A percentile compares a stretch with the other conserved stretches of the same genome.
phyloP scores from a whole-genome alignment of 2,329 filamentous ascomycete genomes.

The Penicillium corylophilum region DNA sequence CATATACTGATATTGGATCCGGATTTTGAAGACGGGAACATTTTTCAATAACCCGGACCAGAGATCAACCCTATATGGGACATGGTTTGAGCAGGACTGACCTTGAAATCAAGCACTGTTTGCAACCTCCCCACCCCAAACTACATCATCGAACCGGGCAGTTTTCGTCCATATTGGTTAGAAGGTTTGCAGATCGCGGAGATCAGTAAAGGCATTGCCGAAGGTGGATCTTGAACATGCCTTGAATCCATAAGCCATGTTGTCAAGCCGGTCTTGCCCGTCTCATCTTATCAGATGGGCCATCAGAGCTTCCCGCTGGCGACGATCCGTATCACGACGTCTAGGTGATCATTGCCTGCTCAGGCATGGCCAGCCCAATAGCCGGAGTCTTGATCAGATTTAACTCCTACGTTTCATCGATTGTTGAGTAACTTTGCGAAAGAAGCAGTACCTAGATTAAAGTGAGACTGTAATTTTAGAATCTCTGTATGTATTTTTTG shows the following conservation, averaged over 20 bases:
- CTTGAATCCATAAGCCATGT: neutral
- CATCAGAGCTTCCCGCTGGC: constrained; percentile 6
- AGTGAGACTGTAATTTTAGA: neutral
- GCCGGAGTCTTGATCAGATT: constrained; percentile 5
- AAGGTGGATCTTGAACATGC: neutral
- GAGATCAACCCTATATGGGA: neutral
- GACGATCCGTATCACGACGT: constrained; percentile 3
- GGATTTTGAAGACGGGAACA: neutral
- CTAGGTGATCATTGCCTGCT: neutral
- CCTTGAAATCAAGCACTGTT: neutral
- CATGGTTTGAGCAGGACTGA: neutral
- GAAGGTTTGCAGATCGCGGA: neutral
- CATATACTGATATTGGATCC: neutral
- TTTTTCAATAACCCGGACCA: neutral
- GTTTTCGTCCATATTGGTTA: neutral
- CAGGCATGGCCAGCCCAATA: neutral
- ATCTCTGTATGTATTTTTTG: neutral
- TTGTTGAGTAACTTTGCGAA: neutral
- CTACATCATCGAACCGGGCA: neutral
- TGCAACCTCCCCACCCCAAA: neutral
- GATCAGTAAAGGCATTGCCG: neutral
- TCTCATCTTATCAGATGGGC: constrained; percentile 16
- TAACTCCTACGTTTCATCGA: constrained; percentile 2
- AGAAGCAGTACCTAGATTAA: neutral
- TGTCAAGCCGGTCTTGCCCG: neutral